Evolutionary conservation across 2,329 filamentous ascomycete genomes (phyloP).

Genomic region (Colletotrichum sp.): DNA sequence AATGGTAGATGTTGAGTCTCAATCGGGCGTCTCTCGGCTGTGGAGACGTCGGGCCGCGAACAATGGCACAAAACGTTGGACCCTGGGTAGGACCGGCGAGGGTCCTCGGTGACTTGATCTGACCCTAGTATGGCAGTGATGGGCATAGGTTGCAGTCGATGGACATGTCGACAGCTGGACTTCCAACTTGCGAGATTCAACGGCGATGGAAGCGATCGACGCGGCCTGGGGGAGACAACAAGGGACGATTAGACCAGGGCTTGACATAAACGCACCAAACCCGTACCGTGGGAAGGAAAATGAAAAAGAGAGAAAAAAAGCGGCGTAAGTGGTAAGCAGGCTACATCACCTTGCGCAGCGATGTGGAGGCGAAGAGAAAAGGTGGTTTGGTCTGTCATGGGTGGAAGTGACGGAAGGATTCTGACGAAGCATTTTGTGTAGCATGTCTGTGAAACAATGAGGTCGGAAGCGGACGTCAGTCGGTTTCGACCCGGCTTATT

Average conservation of each 20-base stretch:
- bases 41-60: conserved; percentile 9
- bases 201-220: neutral
- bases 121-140: neutral
- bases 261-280: neutral
- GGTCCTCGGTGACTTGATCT: neutral
- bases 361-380: conserved; percentile 1
- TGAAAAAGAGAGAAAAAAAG: neutral
- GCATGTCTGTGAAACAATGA: neutral
- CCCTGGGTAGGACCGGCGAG: neutral
- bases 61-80: neutral
- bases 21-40: conserved; percentile 4
- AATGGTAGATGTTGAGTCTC: neutral
- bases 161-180: neutral
- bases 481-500: neutral
- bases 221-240: neutral
- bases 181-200: neutral
- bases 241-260: neutral
- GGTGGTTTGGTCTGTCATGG: neutral
- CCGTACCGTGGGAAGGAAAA: neutral
- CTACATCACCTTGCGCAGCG: neutral
- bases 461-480: neutral
- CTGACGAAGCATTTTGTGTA: conserved; percentile 2
- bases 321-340: neutral
- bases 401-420: conserved; percentile 10
- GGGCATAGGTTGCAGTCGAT: neutral